A percentile compares a stretch with the other conserved stretches of the same genome.
Evolutionary conservation across 139 green algal species (phyloP).

Genomic region (Gonium pectorale): DNA sequence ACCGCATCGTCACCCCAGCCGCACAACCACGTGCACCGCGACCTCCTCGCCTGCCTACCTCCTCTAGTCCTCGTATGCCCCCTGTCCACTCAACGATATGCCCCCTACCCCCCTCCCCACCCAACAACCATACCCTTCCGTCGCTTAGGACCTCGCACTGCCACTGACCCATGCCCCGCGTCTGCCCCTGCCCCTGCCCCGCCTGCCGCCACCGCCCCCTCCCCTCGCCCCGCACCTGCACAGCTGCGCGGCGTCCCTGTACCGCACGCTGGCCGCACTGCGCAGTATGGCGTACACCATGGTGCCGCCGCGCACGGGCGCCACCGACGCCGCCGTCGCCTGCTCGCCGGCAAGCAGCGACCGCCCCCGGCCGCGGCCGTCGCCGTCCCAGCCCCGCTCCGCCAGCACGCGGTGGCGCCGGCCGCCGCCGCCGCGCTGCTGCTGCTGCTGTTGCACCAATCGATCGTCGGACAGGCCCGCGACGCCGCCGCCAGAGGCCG

Average conservation of each 20-base stretch:
- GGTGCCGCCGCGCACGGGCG: conserved; percentile 10
- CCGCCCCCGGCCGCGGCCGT: too few species aligned
- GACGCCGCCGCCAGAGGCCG: neutral
- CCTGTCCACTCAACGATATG: too few species aligned
- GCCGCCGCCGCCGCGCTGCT: neutral
- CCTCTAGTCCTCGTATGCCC: too few species aligned
- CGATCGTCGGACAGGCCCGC: neutral
- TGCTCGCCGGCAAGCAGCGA: neutral
- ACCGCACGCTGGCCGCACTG: neutral
- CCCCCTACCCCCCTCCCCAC: too few species aligned
- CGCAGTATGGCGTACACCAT: neutral
- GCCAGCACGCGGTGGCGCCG: neutral
- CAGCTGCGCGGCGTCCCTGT: neutral
- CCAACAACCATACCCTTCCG: too few species aligned
- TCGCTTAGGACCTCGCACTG: too few species aligned
- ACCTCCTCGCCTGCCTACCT: too few species aligned
- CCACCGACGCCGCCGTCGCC: neutral
- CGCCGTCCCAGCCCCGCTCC: too few species aligned
- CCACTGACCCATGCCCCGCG: neutral
- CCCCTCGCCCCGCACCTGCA: conserved; percentile 16
- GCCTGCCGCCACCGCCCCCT: neutral
- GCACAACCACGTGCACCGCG: too few species aligned
- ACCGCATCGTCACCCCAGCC: too few species aligned
- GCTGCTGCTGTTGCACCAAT: neutral
- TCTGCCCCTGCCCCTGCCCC: neutral